A percentile compares a stretch with the other conserved stretches of the same genome.
Evolutionary conservation across 2,329 filamentous ascomycete genomes (phyloP).

Genomic region (Talaromyces sp.): DNA sequence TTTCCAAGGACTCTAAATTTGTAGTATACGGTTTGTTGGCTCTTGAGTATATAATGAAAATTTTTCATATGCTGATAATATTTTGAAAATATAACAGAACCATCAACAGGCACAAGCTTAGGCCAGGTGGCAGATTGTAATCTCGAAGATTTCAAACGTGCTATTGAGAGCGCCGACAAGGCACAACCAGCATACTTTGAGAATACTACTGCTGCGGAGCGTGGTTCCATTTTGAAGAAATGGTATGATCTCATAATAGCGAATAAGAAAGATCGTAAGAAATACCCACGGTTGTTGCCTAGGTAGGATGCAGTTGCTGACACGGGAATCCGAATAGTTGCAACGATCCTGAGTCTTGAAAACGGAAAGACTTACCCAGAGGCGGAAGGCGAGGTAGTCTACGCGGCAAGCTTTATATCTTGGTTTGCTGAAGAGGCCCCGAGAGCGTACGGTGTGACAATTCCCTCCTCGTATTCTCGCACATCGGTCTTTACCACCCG

Average conservation of each 20-base stretch:
- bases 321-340: background rate
- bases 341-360: background rate
- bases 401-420: constrained; percentile 56
- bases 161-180: constrained; percentile 15
- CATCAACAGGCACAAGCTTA: constrained; percentile 15
- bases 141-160: constrained; percentile 16
- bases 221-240: constrained; percentile 46
- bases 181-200: constrained; percentile 31
- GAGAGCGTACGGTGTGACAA: constrained; percentile 57
- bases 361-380: constrained; percentile 31
- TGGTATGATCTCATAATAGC: constrained; percentile 54
- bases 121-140: constrained; percentile 17
- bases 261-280: constrained; percentile 45
- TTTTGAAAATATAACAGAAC: constrained; percentile 13
- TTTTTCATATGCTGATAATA: background rate
- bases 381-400: constrained; percentile 54
- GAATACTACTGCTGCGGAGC: constrained; percentile 46
- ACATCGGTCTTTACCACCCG: constrained; percentile 60
- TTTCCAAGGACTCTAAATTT: background rate
- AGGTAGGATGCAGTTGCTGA: too few species aligned
- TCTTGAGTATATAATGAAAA: background rate
- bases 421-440: constrained; percentile 62
- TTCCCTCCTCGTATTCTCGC: constrained; percentile 53
- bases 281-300: constrained; percentile 19
- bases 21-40: background rate